A percentile compares a stretch with the other conserved stretches of the same genome.
These are phyloP conservation scores for Picea glauca DNA, from an alignment of 75 land plant species.

Conservation along the genomic window DNA sequence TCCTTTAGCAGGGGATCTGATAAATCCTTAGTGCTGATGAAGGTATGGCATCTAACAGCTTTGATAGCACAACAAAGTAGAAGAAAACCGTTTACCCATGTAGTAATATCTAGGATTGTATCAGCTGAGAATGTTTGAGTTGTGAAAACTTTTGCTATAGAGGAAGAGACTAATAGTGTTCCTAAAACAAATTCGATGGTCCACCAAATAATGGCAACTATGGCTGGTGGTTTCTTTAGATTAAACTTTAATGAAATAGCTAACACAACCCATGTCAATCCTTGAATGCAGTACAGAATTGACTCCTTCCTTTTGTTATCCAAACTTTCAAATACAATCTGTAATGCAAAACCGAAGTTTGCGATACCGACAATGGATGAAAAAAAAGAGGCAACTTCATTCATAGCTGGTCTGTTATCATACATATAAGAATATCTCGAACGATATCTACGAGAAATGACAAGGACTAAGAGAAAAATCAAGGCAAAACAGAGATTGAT, in stretches of 20 bases:
- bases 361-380: constrained; percentile 14
- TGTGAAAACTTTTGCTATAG: not conserved
- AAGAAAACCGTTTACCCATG: constrained; percentile 25
- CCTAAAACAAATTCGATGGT: constrained; percentile 15
- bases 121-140: not conserved
- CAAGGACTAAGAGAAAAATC: not conserved
- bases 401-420: not conserved
- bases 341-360: constrained; percentile 16
- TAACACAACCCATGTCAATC: constrained; percentile 27
- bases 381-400: not conserved
- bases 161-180: constrained; percentile 16
- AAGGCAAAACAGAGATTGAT: not conserved
- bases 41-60: not conserved
- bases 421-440: too few relatives aligned
- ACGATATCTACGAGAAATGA: not conserved
- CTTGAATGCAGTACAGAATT: constrained; percentile 20
- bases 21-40: not conserved
- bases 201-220: constrained; percentile 33
- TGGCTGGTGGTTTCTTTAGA: constrained; percentile 11
- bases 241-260: constrained; percentile 24
- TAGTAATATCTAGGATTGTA: constrained; percentile 15
- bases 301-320: not conserved
- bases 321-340: constrained; percentile 1
- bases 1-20: constrained; percentile 26
- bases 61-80: constrained; percentile 25